Evolutionary conservation across 2,329 filamentous ascomycete species (phyloP), one percentile per base, ranked within the genome.

Genomic region (Diaporthe helianthi): DNA sequence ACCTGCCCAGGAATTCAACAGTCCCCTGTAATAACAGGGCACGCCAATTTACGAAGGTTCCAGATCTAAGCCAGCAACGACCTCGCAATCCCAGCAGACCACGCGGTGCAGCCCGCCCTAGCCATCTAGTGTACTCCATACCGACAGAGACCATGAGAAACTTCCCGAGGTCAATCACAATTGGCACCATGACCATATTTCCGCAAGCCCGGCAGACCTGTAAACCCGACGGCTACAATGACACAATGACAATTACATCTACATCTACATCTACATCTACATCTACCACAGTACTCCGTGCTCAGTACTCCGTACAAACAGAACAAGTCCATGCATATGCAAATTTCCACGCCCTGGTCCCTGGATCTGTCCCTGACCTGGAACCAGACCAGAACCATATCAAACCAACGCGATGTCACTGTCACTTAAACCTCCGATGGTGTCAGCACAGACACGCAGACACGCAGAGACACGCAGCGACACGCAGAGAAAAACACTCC

Each of bases 401-500:
- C 58, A 63, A 63, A 49, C 58, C 58, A 49, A 49, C 58, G 58
- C 58, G 41, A 29, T 63, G 58, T 49, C 58, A 49, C 44, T 47
- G 41, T 63, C 44, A 49, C 49, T 63, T 63, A 63, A 49, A 63
- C 58, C 58, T 63, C 58, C 44, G 58, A 63, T 49, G 41, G 36
- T 44, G 41, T 63, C 44, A 63, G 58, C 58, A 63, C 58, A 63
- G 58, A 63, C 29, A 36, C 58, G 12, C 58, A 36, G 44, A 22
- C n/a, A n/a, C n/a, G 58, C 58, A 63, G 44, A 63, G 58, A 63
- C 29, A 36, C 58, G 12, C 58, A 36, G 44, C 17, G 58, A 63
- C 29, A 36, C 58, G 12, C 58, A 36, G 44, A 22, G n/a, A 26
- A 63, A 47, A 47, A 47, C 58, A 49, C 31, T 19, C 26, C 41